Percentiles rank a stretch among this genome's conserved stretches.
phyloP scores from a whole-genome alignment of 2,329 filamentous ascomycete genomes.

The Lachnellula occidentalis region DNA sequence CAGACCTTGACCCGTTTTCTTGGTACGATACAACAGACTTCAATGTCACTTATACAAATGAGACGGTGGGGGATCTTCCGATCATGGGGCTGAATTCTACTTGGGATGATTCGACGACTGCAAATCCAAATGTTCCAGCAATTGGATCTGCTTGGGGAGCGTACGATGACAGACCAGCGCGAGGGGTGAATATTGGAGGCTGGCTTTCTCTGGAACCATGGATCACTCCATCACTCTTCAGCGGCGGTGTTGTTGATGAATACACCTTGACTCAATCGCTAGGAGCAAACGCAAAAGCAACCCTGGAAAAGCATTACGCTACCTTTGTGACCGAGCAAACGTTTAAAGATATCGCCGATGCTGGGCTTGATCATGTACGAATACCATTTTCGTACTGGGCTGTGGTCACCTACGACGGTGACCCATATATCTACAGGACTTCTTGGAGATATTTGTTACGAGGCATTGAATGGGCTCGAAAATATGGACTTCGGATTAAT shows the following conservation, averaged over 20 bases:
- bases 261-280: slow-evolving; percentile 71
- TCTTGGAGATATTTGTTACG: slow-evolving; percentile 92
- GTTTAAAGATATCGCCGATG: slow-evolving; percentile 76
- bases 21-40: slow-evolving; percentile 90
- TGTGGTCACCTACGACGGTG: slow-evolving; percentile 73
- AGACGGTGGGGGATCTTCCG: slow-evolving; percentile 78
- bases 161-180: slow-evolving; percentile 73
- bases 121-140: slow-evolving; percentile 75
- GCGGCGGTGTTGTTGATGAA: slow-evolving; percentile 78
- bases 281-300: slow-evolving; percentile 57
- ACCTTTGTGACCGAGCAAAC: slow-evolving; percentile 80
- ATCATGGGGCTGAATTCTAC: slow-evolving; percentile 81
- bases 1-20: slow-evolving; percentile 79
- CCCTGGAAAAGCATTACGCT: slow-evolving; percentile 87
- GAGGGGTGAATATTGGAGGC: slow-evolving; percentile 88
- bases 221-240: slow-evolving; percentile 89
- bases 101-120: slow-evolving; percentile 77
- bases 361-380: slow-evolving; percentile 92
- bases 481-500: slow-evolving; percentile 87
- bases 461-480: slow-evolving; percentile 87
- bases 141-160: slow-evolving; percentile 69
- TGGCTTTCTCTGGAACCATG: slow-evolving; percentile 95
- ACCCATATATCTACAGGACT: slow-evolving; percentile 81
- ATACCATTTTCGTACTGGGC: slow-evolving; percentile 97
- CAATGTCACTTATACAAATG: slow-evolving; percentile 87